These are phyloP conservation scores for Cercospora brassicicola DNA, from an alignment of 2,329 filamentous ascomycete genomes.

Conservation along the genomic window DNA sequence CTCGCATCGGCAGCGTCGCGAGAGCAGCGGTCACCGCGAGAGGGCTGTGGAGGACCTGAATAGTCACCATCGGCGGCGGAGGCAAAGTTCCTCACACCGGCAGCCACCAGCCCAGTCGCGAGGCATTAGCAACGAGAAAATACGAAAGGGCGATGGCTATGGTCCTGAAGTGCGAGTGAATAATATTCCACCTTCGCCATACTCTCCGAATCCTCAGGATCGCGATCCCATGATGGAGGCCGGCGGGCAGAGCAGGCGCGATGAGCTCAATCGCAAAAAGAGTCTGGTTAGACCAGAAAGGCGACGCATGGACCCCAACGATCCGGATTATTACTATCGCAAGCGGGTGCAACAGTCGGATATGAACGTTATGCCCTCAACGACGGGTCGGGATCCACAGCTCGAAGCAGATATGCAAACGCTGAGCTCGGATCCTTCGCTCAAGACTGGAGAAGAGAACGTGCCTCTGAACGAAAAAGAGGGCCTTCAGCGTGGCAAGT, in stretches of 20 bases:
- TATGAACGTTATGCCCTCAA: conserved; percentile 86
- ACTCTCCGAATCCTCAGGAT: conserved; percentile 44
- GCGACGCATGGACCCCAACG: conserved; percentile 77
- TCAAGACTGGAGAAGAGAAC: conserved; percentile 20
- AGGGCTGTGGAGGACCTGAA: conserved; percentile 22
- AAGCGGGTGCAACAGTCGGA: conserved; percentile 78
- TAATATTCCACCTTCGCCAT: conserved; percentile 45
- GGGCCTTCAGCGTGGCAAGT: conserved; percentile 23
- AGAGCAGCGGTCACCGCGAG: conserved; percentile 25
- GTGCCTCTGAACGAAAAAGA: conserved; percentile 42
- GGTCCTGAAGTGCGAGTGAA: conserved; percentile 23
- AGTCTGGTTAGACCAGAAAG: conserved; percentile 89
- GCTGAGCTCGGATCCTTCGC: conserved; percentile 57
- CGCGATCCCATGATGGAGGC: conserved; percentile 55
- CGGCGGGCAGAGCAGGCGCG: conserved; percentile 43
- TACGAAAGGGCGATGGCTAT: conserved; percentile 39
- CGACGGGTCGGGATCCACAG: conserved; percentile 87
- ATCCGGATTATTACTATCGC: conserved; percentile 94
- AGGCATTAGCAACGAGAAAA: conserved; percentile 29
- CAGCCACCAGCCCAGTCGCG: neutral
- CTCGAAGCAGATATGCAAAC: conserved; percentile 62
- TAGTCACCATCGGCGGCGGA: conserved; percentile 24
- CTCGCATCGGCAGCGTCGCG: conserved; percentile 26
- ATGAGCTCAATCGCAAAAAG: conserved; percentile 68
- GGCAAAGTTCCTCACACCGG: conserved; percentile 29